Evolutionary conservation across 2,329 filamentous ascomycete genomes (phyloP), one percentile per base, ranked within the genome.

Genomic region (Juglanconis oblonga): DNA sequence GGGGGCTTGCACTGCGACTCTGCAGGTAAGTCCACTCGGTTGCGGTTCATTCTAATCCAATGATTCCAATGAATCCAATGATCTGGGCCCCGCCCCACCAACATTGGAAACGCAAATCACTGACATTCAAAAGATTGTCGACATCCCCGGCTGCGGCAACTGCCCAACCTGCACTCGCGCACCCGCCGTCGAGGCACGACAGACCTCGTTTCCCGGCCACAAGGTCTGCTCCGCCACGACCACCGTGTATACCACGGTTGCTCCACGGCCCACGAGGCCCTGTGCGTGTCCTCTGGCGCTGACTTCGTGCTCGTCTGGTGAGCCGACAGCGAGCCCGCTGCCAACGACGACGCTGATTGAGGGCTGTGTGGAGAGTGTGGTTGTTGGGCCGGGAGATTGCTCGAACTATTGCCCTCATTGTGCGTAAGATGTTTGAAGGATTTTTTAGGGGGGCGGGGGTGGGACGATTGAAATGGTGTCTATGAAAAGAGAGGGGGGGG

Each of bases 1-100:
- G 4, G 32, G 24, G 3, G 55, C 45, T n/a, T 61, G 59, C 14
- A 61, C 55, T 13, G 59, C 33, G 2, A 52, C 51, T 1, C n/a
- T 57, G 1, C 10, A 55, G 35, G 51, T 42, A 51, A 42, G 13
- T 4, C 17, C 5, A 9, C 44, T 29, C 44, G 3, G 5, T 17
- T 8, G 11, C 10, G 11, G 10, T 14, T 42, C 38, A 42, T 10
- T 13, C 14, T 11, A 13, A 2, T 10, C 10, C 44, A 17, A 17
- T 45, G 9, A 11, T 45, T 45, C 5, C 44, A 45, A 17, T 17
- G 17, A 17, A 17, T 17, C 17, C 17, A 17, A 17, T 17, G 17
- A 17, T 17, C 17, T 17, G n/a, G n/a, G n/a, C n/a, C 17, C 17
- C 17, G 17, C 17, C 17, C 17, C 17, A 17, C 17, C 17, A 17